Conservation (phyloP, 148 eudicot genomes). For the Chenopodium quinoa region DNA sequence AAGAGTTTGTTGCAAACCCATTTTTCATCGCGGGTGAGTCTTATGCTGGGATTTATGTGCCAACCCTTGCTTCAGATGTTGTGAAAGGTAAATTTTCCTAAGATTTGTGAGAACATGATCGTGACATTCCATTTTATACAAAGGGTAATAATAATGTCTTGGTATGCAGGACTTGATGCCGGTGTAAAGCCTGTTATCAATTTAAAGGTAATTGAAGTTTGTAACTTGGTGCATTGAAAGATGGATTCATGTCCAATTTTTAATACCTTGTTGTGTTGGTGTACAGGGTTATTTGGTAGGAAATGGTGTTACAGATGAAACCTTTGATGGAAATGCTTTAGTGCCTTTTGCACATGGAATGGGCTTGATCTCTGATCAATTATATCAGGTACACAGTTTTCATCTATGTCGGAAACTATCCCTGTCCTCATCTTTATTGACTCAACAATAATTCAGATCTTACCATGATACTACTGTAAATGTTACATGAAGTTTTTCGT, state of each 20-base stretch:
- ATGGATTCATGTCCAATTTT: background rate
- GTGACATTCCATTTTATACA: background rate
- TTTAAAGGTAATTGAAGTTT: slow-evolving; percentile 48
- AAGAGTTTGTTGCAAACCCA: slow-evolving; percentile 68
- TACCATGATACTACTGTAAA: background rate
- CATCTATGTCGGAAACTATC: background rate
- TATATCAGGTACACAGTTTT: slow-evolving; percentile 46
- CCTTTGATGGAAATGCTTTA: slow-evolving; percentile 85
- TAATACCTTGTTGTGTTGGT: background rate
- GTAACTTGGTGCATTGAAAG: background rate
- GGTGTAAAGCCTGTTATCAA: slow-evolving; percentile 70
- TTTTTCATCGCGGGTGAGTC: slow-evolving; percentile 91
- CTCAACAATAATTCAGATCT: background rate
- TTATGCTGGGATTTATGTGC: slow-evolving; percentile 95
- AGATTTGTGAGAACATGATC: background rate
- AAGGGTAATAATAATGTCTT: background rate
- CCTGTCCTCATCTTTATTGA: background rate
- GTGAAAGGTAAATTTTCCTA: slow-evolving; percentile 56
- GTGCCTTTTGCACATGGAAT: slow-evolving; percentile 92
- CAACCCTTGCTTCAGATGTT: slow-evolving; percentile 82
- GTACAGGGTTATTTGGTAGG: slow-evolving; percentile 98
- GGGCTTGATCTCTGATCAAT: slow-evolving; percentile 86
- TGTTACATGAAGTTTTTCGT: background rate
- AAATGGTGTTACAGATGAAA: slow-evolving; percentile 82
- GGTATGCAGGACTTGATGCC: slow-evolving; percentile 66